Evolutionary conservation across 768 basidiomycete species (phyloP).

Genomic region (Brasilioporus rufonigricans): DNA sequence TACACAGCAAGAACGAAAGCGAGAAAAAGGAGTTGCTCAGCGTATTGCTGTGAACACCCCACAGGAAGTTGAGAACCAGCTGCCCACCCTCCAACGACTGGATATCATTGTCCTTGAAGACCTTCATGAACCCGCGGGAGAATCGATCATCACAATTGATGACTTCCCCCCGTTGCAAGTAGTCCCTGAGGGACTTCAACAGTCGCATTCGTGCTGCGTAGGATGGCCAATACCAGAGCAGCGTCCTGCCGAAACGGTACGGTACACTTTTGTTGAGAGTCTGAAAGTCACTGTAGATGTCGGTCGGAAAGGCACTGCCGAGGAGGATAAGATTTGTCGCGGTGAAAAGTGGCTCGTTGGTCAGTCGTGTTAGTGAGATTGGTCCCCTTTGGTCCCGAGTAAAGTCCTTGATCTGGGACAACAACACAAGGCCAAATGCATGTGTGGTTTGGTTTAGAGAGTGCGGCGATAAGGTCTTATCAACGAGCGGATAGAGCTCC

Average conservation of each 20-base stretch:
- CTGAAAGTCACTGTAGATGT: constrained; percentile 22
- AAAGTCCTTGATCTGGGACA: constrained; percentile 12
- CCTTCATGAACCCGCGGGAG: constrained; percentile 11
- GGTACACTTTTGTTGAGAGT: constrained; percentile 17
- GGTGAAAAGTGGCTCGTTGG: constrained; percentile 16
- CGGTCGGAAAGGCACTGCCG: constrained; percentile 19
- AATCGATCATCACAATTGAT: constrained; percentile 5
- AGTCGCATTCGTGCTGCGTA: too few relatives aligned
- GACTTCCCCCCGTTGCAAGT: constrained; percentile 12
- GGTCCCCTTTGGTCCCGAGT: neutral
- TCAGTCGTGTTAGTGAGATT: constrained; percentile 17
- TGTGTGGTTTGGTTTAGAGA: constrained; percentile 11
- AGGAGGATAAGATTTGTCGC: constrained; percentile 16
- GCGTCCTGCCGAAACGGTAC: constrained; percentile 13
- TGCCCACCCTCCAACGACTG: constrained; percentile 16
- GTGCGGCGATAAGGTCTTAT: constrained; percentile 14
- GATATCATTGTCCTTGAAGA: constrained; percentile 18
- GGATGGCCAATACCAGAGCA: too few relatives aligned
- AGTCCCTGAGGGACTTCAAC: constrained; percentile 4
- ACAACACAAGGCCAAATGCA: constrained; percentile 10
- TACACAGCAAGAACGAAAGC: constrained; percentile 35
- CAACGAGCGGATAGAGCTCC: constrained; percentile 22
- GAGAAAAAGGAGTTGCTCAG: constrained; percentile 20
- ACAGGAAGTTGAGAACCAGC: constrained; percentile 20
- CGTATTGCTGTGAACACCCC: constrained; percentile 22